Conservation (phyloP, 371 early-diverging fungal species). For the Massospora cicadina region DNA sequence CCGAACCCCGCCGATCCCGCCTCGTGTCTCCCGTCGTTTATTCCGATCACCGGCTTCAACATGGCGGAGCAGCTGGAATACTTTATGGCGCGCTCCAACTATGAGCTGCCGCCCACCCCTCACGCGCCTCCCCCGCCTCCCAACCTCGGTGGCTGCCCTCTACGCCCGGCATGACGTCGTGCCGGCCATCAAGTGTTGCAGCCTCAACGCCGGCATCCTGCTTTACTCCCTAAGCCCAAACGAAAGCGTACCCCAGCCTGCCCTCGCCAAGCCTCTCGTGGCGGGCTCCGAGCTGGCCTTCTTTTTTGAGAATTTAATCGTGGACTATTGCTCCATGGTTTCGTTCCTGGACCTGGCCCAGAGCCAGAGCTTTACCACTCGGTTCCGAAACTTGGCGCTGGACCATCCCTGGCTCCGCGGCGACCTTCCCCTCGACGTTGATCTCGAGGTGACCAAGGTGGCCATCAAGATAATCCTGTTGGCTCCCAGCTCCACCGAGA, state of each 20-base stretch:
- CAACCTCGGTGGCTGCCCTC: background rate
- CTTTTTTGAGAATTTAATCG: background rate
- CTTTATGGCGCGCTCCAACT: background rate
- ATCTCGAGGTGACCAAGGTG: background rate
- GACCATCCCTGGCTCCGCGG: background rate
- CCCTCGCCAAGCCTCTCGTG: background rate
- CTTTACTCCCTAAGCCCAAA: background rate
- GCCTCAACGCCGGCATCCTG: background rate
- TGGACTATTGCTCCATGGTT: background rate
- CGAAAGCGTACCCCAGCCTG: background rate
- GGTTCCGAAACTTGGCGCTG: background rate
- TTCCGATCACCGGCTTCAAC: background rate
- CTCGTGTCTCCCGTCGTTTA: background rate
- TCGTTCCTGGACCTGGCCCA: background rate
- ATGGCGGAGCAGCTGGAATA: conserved; percentile 1
- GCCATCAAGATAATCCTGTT: background rate
- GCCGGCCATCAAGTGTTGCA: background rate
- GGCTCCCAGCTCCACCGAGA: background rate
- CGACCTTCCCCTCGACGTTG: background rate
- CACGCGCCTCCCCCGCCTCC: background rate
- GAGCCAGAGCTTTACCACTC: background rate
- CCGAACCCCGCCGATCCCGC: background rate
- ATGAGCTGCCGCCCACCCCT: background rate
- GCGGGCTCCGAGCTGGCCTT: background rate
- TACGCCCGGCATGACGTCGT: background rate